Evolutionary conservation across 1,139 yeast species (phyloP), one percentile per base, ranked within the genome.

Genomic region (Yamadazyma spencermartinsiae): DNA sequence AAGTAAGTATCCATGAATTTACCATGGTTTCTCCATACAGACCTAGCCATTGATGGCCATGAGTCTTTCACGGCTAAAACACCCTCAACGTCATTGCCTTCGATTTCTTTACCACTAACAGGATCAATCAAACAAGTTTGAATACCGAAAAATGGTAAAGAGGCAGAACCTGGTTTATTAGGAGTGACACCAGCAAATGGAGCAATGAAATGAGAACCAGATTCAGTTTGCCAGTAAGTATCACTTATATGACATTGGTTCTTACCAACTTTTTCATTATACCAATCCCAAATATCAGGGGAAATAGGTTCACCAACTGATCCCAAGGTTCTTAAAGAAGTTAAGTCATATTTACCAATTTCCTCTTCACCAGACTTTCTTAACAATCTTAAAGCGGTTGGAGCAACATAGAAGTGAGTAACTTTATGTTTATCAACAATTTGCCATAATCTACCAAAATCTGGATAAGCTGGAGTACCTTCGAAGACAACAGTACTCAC

Each of bases 221-320:
- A 84, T 72, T 92, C 98, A 20, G 98, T 92, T 72, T 92, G 97
- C 98, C 98, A 92, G 78, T 90, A 89, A 36, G 98, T 92, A 68
- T 92, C 98, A 58, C 92, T 79, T 51, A 92, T 82, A 56, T 78
- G 82, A 67, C 96, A 88, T 60, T 86, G 79, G 45, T 81, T 79
- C 61, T 88, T 86, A 58, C 98, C 98, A 54, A 92, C 85, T 63
- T 84, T 79, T 58, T 87, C 89, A 65, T 87, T 80, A 70, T 90
- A 92, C 98, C 98, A 92, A 68, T 88, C 95, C 98, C 98, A 92
- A 57, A 92, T 81, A 65, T 92, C 98, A 46, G 96, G 92, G 40
- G 97, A 89, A 59, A 92, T 92, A 52, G 98, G 98, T 72, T 92
- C 98, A 65, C 98, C 98, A 44, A 92, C 98, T 20, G 98, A 89